A percentile compares a stretch with the other conserved stretches of the same genome.
Evolutionary conservation across 345 rosid genomes (phyloP).

Genomic region (Aegle marmelos): DNA sequence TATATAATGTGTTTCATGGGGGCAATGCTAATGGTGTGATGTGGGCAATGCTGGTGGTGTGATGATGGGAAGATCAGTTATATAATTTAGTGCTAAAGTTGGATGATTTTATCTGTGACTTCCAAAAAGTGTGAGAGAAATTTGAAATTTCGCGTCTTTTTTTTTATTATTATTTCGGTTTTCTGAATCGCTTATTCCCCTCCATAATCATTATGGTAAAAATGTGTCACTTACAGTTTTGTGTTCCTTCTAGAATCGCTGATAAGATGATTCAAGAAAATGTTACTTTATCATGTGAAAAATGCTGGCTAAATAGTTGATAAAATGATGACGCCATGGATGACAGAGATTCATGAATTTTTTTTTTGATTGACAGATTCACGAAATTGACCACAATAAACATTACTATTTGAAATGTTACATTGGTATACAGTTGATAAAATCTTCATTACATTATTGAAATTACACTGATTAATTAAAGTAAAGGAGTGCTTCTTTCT

Average conservation of each 20-base stretch:
- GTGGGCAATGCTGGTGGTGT: too few relatives aligned
- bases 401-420: too few relatives aligned
- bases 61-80: too few relatives aligned
- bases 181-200: background rate
- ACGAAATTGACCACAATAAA: background rate
- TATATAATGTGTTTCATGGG: too few relatives aligned
- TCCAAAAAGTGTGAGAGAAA: background rate
- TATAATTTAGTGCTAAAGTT: too few relatives aligned
- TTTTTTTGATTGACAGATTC: background rate
- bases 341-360: background rate
- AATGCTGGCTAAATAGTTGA: background rate
- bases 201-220: background rate
- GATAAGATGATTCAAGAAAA: background rate
- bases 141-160: background rate
- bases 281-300: background rate
- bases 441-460: background rate
- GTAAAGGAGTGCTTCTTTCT: too few relatives aligned
- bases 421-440: background rate
- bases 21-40: too few relatives aligned
- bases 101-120: too few relatives aligned
- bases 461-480: background rate
- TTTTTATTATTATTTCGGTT: too few relatives aligned
- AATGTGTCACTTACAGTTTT: background rate
- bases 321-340: background rate
- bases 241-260: background rate